Conservation (phyloP, 2,329 filamentous ascomycete genomes). For the Phialocephala sp. region DNA sequence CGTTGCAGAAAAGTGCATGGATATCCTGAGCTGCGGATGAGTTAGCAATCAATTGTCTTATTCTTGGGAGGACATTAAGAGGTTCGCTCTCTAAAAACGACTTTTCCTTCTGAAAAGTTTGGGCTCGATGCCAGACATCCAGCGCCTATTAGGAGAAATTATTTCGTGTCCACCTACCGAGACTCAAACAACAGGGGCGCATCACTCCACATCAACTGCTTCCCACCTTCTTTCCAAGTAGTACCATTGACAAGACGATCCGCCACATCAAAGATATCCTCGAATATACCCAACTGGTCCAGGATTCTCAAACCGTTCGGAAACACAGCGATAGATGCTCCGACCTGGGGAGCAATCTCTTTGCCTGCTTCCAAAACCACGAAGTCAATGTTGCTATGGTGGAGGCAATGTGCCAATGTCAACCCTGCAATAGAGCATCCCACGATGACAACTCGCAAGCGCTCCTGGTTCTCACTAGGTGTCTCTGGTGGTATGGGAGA, state of each 20-base stretch:
- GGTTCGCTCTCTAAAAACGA: not conserved
- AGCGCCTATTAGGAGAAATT: no score
- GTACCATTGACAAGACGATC: conserved; percentile 16
- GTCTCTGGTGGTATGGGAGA: not conserved
- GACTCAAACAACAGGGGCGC: conserved; percentile 16
- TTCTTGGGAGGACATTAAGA: not conserved
- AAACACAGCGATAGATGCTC: conserved; percentile 53
- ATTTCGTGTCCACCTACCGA: not conserved
- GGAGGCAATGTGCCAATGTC: conserved; percentile 52
- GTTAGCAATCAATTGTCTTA: conserved; percentile 7
- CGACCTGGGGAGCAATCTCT: conserved; percentile 51
- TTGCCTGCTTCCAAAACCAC: conserved; percentile 52
- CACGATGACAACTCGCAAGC: conserved; percentile 51
- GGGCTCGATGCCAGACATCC: not conserved
- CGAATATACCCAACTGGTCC: conserved; percentile 54
- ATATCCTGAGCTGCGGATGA: conserved; percentile 33
- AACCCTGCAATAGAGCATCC: conserved; percentile 57
- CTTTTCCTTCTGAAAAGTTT: no score
- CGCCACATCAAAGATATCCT: conserved; percentile 26
- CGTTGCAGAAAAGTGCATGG: conserved; percentile 22
- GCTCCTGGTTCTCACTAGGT: not conserved
- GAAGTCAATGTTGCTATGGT: conserved; percentile 53
- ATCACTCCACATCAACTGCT: conserved; percentile 28
- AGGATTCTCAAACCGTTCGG: conserved; percentile 52
- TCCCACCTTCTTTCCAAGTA: conserved; percentile 21